Evolutionary conservation across 768 basidiomycete species (phyloP).

Genomic region (Lactarius vividus): DNA sequence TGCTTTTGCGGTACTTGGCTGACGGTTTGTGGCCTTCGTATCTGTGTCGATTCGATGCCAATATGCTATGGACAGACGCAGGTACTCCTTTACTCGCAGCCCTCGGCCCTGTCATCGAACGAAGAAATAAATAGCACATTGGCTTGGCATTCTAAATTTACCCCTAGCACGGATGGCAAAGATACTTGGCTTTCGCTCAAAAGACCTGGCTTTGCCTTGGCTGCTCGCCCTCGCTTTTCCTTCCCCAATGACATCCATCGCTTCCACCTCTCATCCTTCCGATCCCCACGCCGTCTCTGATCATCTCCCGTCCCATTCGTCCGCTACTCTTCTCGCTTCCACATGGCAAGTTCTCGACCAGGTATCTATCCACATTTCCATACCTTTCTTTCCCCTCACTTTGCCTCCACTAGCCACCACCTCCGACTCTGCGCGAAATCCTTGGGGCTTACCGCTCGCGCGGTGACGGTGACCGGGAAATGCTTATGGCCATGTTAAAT

Average conservation of each 20-base stretch:
- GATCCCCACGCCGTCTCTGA: slow-evolving; percentile 15
- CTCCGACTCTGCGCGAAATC: slow-evolving; percentile 82
- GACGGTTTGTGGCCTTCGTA: background rate
- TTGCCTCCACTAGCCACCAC: slow-evolving; percentile 52
- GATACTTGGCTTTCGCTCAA: slow-evolving; percentile 27
- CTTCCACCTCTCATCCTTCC: slow-evolving; percentile 19
- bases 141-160: slow-evolving; percentile 31
- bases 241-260: slow-evolving; percentile 26
- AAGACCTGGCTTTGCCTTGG: slow-evolving; percentile 24
- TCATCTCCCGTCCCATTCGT: slow-evolving; percentile 16
- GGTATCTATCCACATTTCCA: slow-evolving; percentile 32
- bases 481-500: slow-evolving; percentile 86
- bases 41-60: background rate
- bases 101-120: slow-evolving; percentile 12
- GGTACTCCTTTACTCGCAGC: background rate
- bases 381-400: background rate
- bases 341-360: slow-evolving; percentile 48
- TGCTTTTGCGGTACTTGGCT: background rate
- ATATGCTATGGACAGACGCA: background rate
- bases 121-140: slow-evolving; percentile 26
- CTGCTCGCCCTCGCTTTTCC: slow-evolving; percentile 4
- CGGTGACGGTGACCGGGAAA: slow-evolving; percentile 90
- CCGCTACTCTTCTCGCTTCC: slow-evolving; percentile 40
- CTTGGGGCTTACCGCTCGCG: slow-evolving; percentile 79
- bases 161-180: slow-evolving; percentile 24